Evolutionary conservation across 441 rosid genomes (phyloP).

Genomic region (Adansonia rubrostipa): DNA sequence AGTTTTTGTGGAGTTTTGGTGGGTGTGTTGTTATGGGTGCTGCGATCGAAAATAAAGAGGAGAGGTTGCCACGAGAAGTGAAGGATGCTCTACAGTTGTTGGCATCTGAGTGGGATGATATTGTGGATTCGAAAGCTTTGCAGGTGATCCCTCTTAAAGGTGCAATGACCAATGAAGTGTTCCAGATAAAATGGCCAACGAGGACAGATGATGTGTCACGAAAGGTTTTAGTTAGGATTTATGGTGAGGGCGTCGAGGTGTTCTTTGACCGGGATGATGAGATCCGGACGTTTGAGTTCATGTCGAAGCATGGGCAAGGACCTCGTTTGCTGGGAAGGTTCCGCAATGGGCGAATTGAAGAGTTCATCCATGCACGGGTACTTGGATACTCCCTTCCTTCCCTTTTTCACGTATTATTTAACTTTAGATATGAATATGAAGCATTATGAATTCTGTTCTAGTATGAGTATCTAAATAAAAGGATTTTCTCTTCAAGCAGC

Average conservation of each 20-base stretch:
- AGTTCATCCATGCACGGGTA: constrained; percentile 92
- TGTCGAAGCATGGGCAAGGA: constrained; percentile 89
- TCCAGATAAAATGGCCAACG: constrained; percentile 73
- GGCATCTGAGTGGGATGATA: constrained; percentile 90
- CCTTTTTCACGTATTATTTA: neutral
- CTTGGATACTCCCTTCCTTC: constrained; percentile 4
- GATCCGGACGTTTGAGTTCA: constrained; percentile 85
- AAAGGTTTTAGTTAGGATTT: constrained; percentile 85
- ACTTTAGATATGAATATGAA: neutral
- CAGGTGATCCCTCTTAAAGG: constrained; percentile 73
- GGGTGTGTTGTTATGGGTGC: constrained; percentile 44
- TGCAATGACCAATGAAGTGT: constrained; percentile 77
- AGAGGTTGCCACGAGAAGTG: constrained; percentile 63
- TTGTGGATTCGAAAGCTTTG: constrained; percentile 58
- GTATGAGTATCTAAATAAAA: neutral
- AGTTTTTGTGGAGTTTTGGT: constrained; percentile 13
- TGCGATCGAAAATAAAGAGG: constrained; percentile 34
- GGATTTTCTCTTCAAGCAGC: constrained; percentile 10
- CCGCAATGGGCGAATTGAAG: constrained; percentile 82
- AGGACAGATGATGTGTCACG: constrained; percentile 43
- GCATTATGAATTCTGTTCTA: neutral
- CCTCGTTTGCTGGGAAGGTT: constrained; percentile 81
- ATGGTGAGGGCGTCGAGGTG: constrained; percentile 89
- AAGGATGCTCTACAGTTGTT: constrained; percentile 63
- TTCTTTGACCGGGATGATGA: constrained; percentile 84